Evolutionary conservation across 1,139 yeast species (phyloP), one percentile per base, ranked within the genome.

Genomic region (Meyerozyma athensensis): DNA sequence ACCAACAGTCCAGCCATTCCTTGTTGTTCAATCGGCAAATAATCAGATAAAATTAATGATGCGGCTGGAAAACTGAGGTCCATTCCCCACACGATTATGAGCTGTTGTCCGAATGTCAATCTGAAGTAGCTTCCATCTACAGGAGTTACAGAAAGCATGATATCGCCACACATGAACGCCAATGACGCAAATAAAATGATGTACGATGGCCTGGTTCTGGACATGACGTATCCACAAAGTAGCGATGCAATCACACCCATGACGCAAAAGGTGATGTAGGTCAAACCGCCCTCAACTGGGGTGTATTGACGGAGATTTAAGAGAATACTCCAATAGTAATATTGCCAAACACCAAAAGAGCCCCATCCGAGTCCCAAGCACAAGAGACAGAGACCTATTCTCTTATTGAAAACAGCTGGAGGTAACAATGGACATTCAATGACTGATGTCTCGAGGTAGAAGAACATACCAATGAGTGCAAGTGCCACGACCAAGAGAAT

Each of bases 1-100:
- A 76, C 77, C 38, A 76, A 53, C 1, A 81, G 75, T 1, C 80
- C 80, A 1, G 80, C 81, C 76, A 77, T 74, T 21, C 81, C 81
- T 52, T 77, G 82, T 42, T 74, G 72, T 38, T 65, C 63, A 39
- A 56, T 50, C 0, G 81, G 81, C 30, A 77, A 53, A 33, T 54
- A 62, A 43, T 77, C 78, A 8, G 79, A 72, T 30, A 76, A 51
- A 5, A 76, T 65, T 24, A 77, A 63, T 1, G 81, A 66, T 0
- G 80, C 73, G 2, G 81, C 74, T 2, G 81, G 81, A 48, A 76
- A 77, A 24, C 79, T 72, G 47, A 74, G 54, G 49, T 77, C 81
- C 80, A 77, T 74, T 1, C 79, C 81, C 69, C 79, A 74, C 18
- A 75, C 64, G 13, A 76, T 50, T 7, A 76, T 57, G 30, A 74